These are phyloP conservation scores for Pinus albicaulis DNA, from an alignment of 75 land plant genomes.

Conservation along the genomic window DNA sequence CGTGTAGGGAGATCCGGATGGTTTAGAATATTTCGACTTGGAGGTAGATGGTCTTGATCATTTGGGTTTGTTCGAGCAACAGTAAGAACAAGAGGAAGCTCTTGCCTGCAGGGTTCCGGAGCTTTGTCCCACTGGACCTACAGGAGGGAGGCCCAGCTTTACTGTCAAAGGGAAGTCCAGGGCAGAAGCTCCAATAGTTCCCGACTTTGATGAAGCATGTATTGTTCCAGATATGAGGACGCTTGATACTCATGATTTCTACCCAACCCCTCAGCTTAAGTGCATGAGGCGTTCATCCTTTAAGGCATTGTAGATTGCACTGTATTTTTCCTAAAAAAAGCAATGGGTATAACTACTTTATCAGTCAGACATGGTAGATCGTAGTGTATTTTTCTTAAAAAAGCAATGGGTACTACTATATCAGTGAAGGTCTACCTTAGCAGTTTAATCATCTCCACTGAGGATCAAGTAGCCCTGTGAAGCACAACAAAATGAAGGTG, in stretches of 20 bases:
- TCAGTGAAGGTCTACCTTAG: too few relatives aligned
- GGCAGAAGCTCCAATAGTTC: neutral
- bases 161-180: neutral
- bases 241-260: neutral
- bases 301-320: too few relatives aligned
- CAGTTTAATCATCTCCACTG: too few relatives aligned
- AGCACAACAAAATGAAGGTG: too few relatives aligned
- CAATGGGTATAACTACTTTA: too few relatives aligned
- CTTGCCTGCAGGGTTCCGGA: neutral
- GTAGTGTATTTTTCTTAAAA: too few relatives aligned
- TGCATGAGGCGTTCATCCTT: neutral
- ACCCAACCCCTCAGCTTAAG: neutral
- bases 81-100: neutral
- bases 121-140: neutral
- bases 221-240: slow-evolving; percentile 2
- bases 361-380: too few relatives aligned
- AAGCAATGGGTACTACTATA: too few relatives aligned
- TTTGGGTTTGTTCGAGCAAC: neutral
- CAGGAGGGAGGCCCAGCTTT: neutral
- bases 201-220: slow-evolving; percentile 3
- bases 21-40: neutral
- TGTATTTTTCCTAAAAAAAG: too few relatives aligned
- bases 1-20: neutral
- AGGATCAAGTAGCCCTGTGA: too few relatives aligned
- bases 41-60: neutral